A percentile compares a stretch with the other conserved stretches of the same genome.
Evolutionary conservation across 257 asterid species (phyloP).

Genomic region (Nicotiana otophora): DNA sequence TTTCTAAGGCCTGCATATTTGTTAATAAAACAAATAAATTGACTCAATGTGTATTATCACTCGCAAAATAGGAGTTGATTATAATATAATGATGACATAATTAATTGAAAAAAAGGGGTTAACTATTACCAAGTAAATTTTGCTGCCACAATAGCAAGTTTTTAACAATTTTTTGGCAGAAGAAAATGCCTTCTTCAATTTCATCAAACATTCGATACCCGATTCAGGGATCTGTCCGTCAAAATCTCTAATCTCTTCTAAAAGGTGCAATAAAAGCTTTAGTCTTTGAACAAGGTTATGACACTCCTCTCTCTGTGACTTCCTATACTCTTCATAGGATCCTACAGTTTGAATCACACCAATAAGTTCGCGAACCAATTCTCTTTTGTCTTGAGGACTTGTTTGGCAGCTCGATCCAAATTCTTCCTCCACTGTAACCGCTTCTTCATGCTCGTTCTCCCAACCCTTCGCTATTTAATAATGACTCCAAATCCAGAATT

Average conservation of each 20-base stretch:
- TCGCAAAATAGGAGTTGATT: not conserved
- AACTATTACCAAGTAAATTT: slow-evolving; percentile 59
- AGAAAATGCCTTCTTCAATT: slow-evolving; percentile 46
- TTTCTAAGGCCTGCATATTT: slow-evolving; percentile 55
- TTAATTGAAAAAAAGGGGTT: not conserved
- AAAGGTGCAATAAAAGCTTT: slow-evolving; percentile 44
- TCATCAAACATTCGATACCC: slow-evolving; percentile 39
- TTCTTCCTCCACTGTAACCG: slow-evolving; percentile 23
- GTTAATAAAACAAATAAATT: not conserved
- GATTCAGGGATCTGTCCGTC: slow-evolving; percentile 28
- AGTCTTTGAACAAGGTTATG: slow-evolving; percentile 41
- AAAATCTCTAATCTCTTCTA: slow-evolving; percentile 48
- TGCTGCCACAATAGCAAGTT: slow-evolving; percentile 73
- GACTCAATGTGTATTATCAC: not conserved
- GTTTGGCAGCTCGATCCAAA: slow-evolving; percentile 22
- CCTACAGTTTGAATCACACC: slow-evolving; percentile 41
- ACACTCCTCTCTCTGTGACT: slow-evolving; percentile 67
- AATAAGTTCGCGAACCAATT: slow-evolving; percentile 41
- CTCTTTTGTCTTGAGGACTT: slow-evolving; percentile 22
- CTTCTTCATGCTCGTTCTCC: slow-evolving; percentile 8
- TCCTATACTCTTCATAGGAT: slow-evolving; percentile 52
- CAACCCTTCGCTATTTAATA: not conserved
- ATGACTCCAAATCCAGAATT: no score
- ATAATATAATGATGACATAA: not conserved
- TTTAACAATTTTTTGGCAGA: slow-evolving; percentile 65